Evolutionary conservation across 768 basidiomycete species (phyloP), one percentile per base, ranked within the genome.

Genomic region (Podaxis carcinomalis): DNA sequence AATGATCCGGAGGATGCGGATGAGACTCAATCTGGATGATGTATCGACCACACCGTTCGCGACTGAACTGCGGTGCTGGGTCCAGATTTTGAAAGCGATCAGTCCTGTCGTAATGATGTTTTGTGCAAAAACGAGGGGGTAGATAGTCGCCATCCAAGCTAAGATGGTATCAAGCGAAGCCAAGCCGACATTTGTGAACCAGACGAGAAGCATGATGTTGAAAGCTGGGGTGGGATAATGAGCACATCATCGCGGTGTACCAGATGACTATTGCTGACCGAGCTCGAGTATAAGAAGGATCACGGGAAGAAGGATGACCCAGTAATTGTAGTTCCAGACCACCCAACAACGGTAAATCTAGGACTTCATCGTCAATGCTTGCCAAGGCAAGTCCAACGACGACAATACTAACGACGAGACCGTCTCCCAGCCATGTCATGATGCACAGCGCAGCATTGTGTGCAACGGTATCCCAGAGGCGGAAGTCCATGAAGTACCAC

Each of bases 341-440:
- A 69, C 64, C 53, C 68, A 73, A 52, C 70, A 72, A 25, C 72
- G 66, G 57, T 70, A 73, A 32, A 71, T 71, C 72, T 71, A 54
- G 51, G 35, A n/a, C 49, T 36, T n/a, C 23, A 28, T 46, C 49
- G 6, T 46, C 39, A 27, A 7, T 36, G 5, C 9, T 9, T 25
- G 14, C 44, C 23, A 16, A 21, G 5, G 3, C 27, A 36, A 40
- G 21, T 14, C 13, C n/a, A 25, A 44, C 21, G 47, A 42, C 37
- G 19, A 9, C 42, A 59, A 51, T 23, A 67, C 69, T 44, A n/a
- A 70, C 70, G 32, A 69, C 70, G 10, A 74, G 66, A 35, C 62
- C 59, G 49, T 74, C 71, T 6, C 71, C 73, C 13, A 70, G 40
- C 70, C 70, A 72, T 11, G 69, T 68, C 68, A 71, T 68, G 9